These are phyloP conservation scores for Chlamydomonas incerta DNA, from an alignment of 139 green algal genomes.

Conservation along the genomic window DNA sequence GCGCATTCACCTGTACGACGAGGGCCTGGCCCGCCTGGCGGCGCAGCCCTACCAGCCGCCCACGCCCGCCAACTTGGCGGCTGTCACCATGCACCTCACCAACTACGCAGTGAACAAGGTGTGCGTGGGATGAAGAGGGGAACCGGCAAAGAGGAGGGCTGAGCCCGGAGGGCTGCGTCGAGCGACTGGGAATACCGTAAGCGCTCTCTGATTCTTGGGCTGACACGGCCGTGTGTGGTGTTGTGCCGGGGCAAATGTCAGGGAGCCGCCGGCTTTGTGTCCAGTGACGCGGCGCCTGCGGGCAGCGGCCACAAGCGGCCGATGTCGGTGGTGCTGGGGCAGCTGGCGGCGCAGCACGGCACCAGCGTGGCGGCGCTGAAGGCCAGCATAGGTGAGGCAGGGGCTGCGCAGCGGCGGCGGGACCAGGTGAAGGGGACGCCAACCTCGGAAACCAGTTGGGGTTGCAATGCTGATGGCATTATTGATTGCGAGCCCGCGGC, in stretches of 20 bases:
- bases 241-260: too few relatives aligned
- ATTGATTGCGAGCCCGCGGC: too few relatives aligned
- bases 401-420: neutral
- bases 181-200: too few relatives aligned
- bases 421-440: too few relatives aligned
- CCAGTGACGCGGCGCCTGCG: conserved; percentile 2
- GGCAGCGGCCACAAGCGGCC: conserved; percentile 23
- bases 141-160: too few relatives aligned
- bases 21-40: conserved; percentile 79
- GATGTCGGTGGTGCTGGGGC: conserved; percentile 14
- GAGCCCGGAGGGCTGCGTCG: too few relatives aligned
- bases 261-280: conserved; percentile 8
- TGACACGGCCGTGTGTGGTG: too few relatives aligned
- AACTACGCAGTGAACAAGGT: conserved; percentile 65
- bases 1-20: conserved; percentile 71
- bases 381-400: conserved; percentile 28
- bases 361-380: conserved; percentile 16
- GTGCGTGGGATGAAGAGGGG: too few relatives aligned
- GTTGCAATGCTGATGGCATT: too few relatives aligned
- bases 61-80: conserved; percentile 63
- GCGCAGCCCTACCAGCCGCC: conserved; percentile 75
- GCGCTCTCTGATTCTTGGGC: too few relatives aligned
- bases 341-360: conserved; percentile 18
- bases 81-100: conserved; percentile 64
- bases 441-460: too few relatives aligned